Conservation (phyloP, 1,284 basidiomycete species). For the Cystobasidium slooffiae region DNA sequence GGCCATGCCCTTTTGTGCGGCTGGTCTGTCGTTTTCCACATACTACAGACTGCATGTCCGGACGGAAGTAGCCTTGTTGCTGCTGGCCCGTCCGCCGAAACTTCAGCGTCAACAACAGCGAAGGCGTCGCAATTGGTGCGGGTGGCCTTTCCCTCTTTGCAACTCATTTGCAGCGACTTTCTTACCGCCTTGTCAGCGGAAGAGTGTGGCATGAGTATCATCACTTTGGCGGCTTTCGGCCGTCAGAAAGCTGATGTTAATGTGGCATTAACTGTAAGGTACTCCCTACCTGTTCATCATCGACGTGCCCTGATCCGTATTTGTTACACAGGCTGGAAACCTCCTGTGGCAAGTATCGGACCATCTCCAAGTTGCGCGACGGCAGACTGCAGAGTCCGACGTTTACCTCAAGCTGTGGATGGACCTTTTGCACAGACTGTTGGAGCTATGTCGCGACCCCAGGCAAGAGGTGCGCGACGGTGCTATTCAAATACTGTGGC, state of each 20-base stretch:
- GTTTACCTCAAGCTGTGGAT: conserved; percentile 76
- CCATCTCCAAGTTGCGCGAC: conserved; percentile 70
- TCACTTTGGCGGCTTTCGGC: conserved; percentile 85
- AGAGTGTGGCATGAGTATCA: conserved; percentile 84
- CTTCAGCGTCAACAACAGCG: background rate
- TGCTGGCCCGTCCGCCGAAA: background rate
- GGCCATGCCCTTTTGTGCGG: conserved; percentile 88
- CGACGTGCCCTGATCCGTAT: background rate
- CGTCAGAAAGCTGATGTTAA: conserved; percentile 87
- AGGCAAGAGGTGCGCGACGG: conserved; percentile 87
- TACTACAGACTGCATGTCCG: conserved; percentile 78
- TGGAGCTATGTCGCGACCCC: conserved; percentile 77
- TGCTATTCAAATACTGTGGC: conserved; percentile 92
- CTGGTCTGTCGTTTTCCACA: conserved; percentile 90
- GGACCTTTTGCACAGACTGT: conserved; percentile 80
- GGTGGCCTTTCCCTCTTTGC: conserved; percentile 90
- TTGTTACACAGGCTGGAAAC: conserved; percentile 63
- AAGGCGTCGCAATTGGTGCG: conserved; percentile 65
- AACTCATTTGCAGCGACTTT: conserved; percentile 86
- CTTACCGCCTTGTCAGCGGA: conserved; percentile 77
- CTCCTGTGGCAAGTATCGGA: conserved; percentile 92
- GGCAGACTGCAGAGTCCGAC: conserved; percentile 66
- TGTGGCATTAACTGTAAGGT: conserved; percentile 76
- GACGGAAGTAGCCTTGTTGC: conserved; percentile 1
- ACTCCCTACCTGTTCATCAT: background rate